Percentiles rank a stretch among this genome's conserved stretches.
Evolutionary conservation across 2,329 filamentous ascomycete species (phyloP).

Genomic region (Fusarium euwallaceae): DNA sequence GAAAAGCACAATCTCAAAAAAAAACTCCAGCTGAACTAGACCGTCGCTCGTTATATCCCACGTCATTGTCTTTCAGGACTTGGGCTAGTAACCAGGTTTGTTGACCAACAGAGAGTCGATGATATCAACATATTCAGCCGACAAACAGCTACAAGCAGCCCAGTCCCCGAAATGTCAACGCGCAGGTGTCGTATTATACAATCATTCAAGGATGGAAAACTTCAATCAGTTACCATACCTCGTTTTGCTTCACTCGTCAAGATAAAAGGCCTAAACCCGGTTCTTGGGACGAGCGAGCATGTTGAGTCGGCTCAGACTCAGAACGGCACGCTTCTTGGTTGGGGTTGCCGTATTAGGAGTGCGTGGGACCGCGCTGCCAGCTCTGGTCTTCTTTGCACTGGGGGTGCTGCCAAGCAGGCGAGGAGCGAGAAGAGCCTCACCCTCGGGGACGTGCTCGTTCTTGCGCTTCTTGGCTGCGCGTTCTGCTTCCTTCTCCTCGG

Average conservation of each 20-base stretch:
- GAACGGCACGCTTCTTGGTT: constrained; percentile 64
- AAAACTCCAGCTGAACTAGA: constrained; percentile 46
- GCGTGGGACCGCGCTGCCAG: constrained; percentile 41
- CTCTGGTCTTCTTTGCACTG: constrained; percentile 53
- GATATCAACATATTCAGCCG: constrained; percentile 7
- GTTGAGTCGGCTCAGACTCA: constrained; percentile 71
- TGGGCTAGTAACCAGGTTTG: neutral
- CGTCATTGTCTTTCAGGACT: constrained; percentile 11
- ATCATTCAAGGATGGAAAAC: constrained; percentile 19
- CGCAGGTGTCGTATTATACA: constrained; percentile 41
- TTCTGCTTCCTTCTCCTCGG: constrained; percentile 60
- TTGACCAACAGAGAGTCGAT: constrained; percentile 8
- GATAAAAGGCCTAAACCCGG: constrained; percentile 56
- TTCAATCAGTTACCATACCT: neutral
- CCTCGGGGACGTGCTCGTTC: constrained; percentile 62
- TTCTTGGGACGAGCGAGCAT: constrained; percentile 73
- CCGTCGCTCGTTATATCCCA: constrained; percentile 37
- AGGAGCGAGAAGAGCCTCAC: constrained; percentile 66
- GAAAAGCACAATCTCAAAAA: constrained; percentile 44
- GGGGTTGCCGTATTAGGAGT: constrained; percentile 56
- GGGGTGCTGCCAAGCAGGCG: constrained; percentile 57
- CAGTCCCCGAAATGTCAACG: constrained; percentile 12
- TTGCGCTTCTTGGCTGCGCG: constrained; percentile 72
- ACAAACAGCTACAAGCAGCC: neutral
- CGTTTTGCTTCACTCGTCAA: constrained; percentile 3